Conservation (phyloP, 2,329 filamentous ascomycete genomes). For the Pseudopithomyces chartarum region DNA sequence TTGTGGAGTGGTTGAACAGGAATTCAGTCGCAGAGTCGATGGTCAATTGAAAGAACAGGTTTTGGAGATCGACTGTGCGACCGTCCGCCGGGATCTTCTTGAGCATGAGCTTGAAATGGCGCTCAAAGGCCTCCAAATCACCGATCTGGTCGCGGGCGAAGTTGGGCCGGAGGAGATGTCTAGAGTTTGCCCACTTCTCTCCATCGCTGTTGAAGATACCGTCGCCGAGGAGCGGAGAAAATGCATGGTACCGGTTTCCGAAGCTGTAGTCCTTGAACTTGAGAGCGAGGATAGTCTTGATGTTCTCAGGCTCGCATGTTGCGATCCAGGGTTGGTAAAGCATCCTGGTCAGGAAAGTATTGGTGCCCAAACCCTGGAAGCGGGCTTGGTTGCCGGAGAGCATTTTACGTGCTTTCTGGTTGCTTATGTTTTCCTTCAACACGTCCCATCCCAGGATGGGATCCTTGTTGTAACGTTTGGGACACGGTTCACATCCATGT, state of each 20-base stretch:
- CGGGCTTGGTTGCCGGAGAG: slow-evolving; percentile 28
- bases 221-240: slow-evolving; percentile 49
- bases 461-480: slow-evolving; percentile 57
- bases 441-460: slow-evolving; percentile 60
- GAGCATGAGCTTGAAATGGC: slow-evolving; percentile 64
- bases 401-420: slow-evolving; percentile 9
- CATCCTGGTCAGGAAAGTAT: slow-evolving; percentile 49
- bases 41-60: slow-evolving; percentile 55
- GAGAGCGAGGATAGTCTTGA: slow-evolving; percentile 52
- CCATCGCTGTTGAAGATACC: slow-evolving; percentile 56
- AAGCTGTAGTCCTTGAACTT: slow-evolving; percentile 55
- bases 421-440: slow-evolving; percentile 47
- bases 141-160: slow-evolving; percentile 59
- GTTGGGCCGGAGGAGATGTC: slow-evolving; percentile 59
- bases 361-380: slow-evolving; percentile 28
- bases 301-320: slow-evolving; percentile 54
- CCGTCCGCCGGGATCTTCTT: slow-evolving; percentile 62
- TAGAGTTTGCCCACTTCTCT: slow-evolving; percentile 44
- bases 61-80: slow-evolving; percentile 45
- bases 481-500: slow-evolving; percentile 56
- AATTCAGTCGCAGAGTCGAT: slow-evolving; percentile 58
- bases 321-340: slow-evolving; percentile 39
- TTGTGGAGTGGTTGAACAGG: slow-evolving; percentile 52
- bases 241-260: slow-evolving; percentile 39
- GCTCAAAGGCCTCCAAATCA: slow-evolving; percentile 63